Base-by-base conservation (phyloP, 345 rosid species). In the Cochlearia excelsa region DNA sequence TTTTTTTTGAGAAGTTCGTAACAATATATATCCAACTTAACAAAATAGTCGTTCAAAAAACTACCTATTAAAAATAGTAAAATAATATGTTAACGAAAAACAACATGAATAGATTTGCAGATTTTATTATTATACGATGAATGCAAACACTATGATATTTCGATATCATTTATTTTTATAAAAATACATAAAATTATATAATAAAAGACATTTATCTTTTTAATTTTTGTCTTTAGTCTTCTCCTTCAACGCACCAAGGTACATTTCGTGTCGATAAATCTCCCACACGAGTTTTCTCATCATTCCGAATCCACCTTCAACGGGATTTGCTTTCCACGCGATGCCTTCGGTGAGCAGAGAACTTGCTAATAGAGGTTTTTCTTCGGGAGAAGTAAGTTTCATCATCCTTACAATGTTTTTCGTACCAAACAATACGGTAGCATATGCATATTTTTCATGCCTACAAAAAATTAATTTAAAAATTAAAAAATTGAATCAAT, bases 321-420 rank as follows among this genome's bases (percentile, higher is more conserved):
- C 23, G 0, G 30, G 39, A 50, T 50, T 41, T 4, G 8, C 1
- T 30, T 1, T 3, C 66, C 66, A 50, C 1, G 49, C 57, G 0
- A 0, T 7, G 30, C 66, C 56, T 61, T 61, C 66, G 1, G 1
- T 6, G 7, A 61, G 57, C 30, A 61, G 40, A 7, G 57, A 50
- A 3, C 3, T 11, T 11, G 66, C 66, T 46, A 61, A 23, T 2
- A 5, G 0, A 3, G 2, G 1, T 16, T 11, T 61, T 30, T 61
- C 1, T 1, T 23, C 49, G 1, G 0, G 2, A 3, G 40, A 4
- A 0, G 41, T 41, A 31, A 2, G 10, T 23, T 4, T 51, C 33
- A 61, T 40, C 57, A 40, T 61, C 23, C 11, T 40, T 0, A 39
- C 23, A 8, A 61, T 61, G 0, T 5, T 40, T 30, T 29, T 6